Percentiles rank a stretch among this genome's conserved stretches.
These are phyloP conservation scores for Orobanche coerulescens DNA, from an alignment of 257 asterid genomes.

Conservation along the genomic window DNA sequence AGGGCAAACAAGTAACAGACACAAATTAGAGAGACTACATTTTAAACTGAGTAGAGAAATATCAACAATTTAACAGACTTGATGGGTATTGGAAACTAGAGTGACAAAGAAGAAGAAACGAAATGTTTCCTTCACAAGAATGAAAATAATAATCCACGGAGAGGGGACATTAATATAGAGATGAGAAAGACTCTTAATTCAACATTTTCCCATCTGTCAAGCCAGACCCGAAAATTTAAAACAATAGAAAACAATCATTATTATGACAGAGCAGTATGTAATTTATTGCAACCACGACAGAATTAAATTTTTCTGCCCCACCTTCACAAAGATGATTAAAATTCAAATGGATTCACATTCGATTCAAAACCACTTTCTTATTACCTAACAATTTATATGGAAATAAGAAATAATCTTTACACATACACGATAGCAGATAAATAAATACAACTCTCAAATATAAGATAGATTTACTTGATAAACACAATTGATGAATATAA, in stretches of 20 bases:
- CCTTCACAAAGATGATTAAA: background rate
- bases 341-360: background rate
- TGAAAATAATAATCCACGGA: background rate
- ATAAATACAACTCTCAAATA: background rate
- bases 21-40: background rate
- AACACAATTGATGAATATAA: background rate
- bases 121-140: slow-evolving; percentile 5
- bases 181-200: background rate
- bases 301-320: background rate
- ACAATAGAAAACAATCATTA: background rate
- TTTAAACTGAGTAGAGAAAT: too few relatives aligned
- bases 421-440: background rate
- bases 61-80: background rate
- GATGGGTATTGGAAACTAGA: background rate
- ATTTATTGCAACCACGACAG: background rate
- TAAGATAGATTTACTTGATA: slow-evolving; percentile 2
- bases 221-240: background rate
- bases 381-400: background rate
- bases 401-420: background rate
- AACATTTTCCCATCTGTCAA: slow-evolving; percentile 1
- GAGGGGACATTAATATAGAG: background rate
- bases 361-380: background rate
- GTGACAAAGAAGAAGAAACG: background rate
- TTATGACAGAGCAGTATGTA: background rate
- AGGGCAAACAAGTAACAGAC: background rate